Evolutionary conservation across 148 eudicot species (phyloP).

Genomic region (Tetragonia tetragonoides): DNA sequence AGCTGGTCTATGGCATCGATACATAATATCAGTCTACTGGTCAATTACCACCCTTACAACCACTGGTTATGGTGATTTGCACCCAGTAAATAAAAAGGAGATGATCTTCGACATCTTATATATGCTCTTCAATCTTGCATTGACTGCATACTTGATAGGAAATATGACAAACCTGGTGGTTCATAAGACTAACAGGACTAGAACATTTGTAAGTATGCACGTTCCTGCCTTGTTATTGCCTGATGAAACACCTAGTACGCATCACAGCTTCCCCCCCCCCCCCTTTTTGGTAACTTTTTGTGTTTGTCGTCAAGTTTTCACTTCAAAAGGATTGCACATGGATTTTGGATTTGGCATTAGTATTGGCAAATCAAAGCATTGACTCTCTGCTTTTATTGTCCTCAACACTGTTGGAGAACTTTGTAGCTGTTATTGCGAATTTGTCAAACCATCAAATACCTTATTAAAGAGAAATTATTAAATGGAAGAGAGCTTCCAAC

Average conservation of each 20-base stretch:
- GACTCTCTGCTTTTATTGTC: no score
- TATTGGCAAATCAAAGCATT: background rate
- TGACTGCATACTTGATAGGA: slow-evolving; percentile 77
- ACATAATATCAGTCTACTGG: slow-evolving; percentile 73
- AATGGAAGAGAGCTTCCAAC: background rate
- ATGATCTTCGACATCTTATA: slow-evolving; percentile 41
- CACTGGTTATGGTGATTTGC: slow-evolving; percentile 86
- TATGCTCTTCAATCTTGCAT: slow-evolving; percentile 65
- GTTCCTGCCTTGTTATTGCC: background rate
- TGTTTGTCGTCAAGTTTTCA: no score
- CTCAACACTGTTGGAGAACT: background rate
- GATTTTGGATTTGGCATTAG: background rate
- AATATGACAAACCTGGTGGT: slow-evolving; percentile 97
- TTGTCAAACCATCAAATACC: background rate
- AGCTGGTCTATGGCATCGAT: slow-evolving; percentile 38
- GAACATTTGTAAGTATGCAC: slow-evolving; percentile 63
- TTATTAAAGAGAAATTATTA: no score
- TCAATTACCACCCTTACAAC: slow-evolving; percentile 78
- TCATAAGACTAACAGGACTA: slow-evolving; percentile 65
- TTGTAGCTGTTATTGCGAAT: background rate
- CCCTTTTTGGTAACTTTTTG: no score
- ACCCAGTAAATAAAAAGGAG: slow-evolving; percentile 62
- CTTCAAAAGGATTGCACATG: background rate
- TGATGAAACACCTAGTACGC: no score
- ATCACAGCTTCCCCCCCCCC: background rate